Percentiles rank a stretch among this genome's conserved stretches.
These are phyloP conservation scores for Yamadazyma diospyri DNA, from an alignment of 1,139 yeast genomes.

Conservation along the genomic window DNA sequence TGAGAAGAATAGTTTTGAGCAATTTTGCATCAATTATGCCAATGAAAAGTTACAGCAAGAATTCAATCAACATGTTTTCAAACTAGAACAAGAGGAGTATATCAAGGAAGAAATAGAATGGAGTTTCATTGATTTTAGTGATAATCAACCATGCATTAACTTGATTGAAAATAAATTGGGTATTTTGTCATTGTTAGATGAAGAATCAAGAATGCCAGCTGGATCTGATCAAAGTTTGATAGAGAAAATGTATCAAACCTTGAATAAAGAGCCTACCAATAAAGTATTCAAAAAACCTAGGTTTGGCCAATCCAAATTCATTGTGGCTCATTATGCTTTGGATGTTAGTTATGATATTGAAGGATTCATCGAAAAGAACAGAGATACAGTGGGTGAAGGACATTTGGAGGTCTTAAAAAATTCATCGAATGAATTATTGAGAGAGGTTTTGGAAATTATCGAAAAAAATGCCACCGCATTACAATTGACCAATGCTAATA, in stretches of 20 bases:
- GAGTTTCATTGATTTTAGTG: constrained; percentile 95
- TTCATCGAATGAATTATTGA: constrained; percentile 56
- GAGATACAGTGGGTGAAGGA: constrained; percentile 97
- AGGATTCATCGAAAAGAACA: constrained; percentile 93
- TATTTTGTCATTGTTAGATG: constrained; percentile 83
- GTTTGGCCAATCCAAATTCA: constrained; percentile 87
- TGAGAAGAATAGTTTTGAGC: constrained; percentile 91
- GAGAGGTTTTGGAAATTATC: constrained; percentile 54
- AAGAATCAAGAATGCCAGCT: constrained; percentile 91
- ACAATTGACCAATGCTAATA: constrained; percentile 44
- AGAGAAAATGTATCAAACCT: constrained; percentile 81
- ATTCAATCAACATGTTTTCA: constrained; percentile 95
- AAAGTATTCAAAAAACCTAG: constrained; percentile 89
- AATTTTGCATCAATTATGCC: constrained; percentile 96
- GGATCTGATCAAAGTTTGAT: constrained; percentile 94
- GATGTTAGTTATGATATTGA: constrained; percentile 92
- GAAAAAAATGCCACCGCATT: constrained; percentile 60
- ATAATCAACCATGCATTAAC: constrained; percentile 95
- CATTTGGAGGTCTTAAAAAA: constrained; percentile 79
- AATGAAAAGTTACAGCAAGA: constrained; percentile 97
- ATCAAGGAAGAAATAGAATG: constrained; percentile 90
- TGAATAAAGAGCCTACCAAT: constrained; percentile 75
- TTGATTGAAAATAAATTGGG: constrained; percentile 90
- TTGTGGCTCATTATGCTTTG: constrained; percentile 90
- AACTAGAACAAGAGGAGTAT: constrained; percentile 94